A percentile compares a stretch with the other conserved stretches of the same genome.
Evolutionary conservation across 2,329 filamentous ascomycete genomes (phyloP).

Genomic region (Cladosporium oxysporum): DNA sequence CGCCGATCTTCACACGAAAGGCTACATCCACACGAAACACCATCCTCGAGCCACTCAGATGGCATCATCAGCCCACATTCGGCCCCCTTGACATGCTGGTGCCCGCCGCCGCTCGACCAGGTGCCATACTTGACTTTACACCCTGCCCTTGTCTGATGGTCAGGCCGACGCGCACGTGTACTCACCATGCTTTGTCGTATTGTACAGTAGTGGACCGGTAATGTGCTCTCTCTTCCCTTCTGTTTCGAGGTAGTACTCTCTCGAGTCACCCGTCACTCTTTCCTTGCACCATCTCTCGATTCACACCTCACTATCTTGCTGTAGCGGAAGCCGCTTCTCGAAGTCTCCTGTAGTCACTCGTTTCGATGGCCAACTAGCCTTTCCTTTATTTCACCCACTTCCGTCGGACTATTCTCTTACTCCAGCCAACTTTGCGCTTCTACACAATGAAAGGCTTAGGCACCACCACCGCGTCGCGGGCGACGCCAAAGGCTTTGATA

Average conservation of each 20-base stretch:
- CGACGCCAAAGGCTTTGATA: conserved; percentile 13
- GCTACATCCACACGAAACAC: conserved; percentile 4
- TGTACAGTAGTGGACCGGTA: conserved; percentile 5
- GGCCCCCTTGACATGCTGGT: background rate
- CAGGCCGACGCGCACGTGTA: background rate
- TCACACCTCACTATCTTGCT: background rate
- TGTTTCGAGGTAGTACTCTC: background rate
- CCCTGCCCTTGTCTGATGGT: background rate
- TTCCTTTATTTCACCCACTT: background rate
- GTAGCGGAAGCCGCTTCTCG: background rate
- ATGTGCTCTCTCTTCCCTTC: background rate
- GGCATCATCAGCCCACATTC: conserved; percentile 2
- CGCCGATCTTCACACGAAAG: conserved; percentile 11
- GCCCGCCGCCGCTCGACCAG: background rate
- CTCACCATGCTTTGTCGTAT: background rate
- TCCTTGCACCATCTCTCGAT: background rate
- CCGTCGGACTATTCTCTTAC: background rate
- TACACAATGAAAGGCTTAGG: conserved; percentile 9
- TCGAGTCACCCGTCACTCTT: background rate
- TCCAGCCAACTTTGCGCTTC: background rate
- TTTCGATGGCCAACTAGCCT: background rate
- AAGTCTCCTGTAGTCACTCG: background rate
- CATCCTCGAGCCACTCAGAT: background rate
- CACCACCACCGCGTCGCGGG: conserved; percentile 11
- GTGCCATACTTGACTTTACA: background rate